These are phyloP conservation scores for Gossypium raimondii DNA, from an alignment of 345 rosid genomes.

Conservation along the genomic window DNA sequence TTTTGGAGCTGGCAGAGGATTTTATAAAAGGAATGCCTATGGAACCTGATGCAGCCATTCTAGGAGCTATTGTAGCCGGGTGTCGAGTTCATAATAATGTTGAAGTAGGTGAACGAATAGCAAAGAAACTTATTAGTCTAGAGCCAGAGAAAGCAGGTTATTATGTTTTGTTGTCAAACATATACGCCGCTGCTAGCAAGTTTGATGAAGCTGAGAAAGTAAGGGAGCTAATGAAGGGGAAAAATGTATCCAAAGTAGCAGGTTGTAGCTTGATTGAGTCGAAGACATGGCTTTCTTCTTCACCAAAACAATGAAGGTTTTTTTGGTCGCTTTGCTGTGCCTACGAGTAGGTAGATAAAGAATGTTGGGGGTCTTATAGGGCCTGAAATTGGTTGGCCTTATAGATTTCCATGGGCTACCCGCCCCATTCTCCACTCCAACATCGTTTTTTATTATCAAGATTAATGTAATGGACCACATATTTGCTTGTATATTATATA, in stretches of 20 bases:
- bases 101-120: constrained; percentile 55
- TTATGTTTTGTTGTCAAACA: constrained; percentile 50
- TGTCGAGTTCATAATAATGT: constrained; percentile 54
- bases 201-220: constrained; percentile 50
- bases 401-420: neutral
- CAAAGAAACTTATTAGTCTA: constrained; percentile 43
- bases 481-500: too few relatives aligned
- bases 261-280: constrained; percentile 47
- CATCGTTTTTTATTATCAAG: too few relatives aligned
- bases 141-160: constrained; percentile 46
- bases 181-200: constrained; percentile 44
- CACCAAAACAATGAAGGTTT: neutral
- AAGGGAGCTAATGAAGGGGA: constrained; percentile 44
- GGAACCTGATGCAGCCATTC: constrained; percentile 56
- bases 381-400: neutral
- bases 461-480: too few relatives aligned
- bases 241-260: constrained; percentile 39
- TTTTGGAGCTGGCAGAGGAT: constrained; percentile 53
- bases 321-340: neutral
- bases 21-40: constrained; percentile 48
- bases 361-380: neutral
- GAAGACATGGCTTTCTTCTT: constrained; percentile 10
- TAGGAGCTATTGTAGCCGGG: constrained; percentile 49
- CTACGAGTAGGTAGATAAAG: neutral
- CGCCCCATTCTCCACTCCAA: neutral